Conservation (phyloP, 257 asterid genomes). For the Handroanthus guayacan region DNA sequence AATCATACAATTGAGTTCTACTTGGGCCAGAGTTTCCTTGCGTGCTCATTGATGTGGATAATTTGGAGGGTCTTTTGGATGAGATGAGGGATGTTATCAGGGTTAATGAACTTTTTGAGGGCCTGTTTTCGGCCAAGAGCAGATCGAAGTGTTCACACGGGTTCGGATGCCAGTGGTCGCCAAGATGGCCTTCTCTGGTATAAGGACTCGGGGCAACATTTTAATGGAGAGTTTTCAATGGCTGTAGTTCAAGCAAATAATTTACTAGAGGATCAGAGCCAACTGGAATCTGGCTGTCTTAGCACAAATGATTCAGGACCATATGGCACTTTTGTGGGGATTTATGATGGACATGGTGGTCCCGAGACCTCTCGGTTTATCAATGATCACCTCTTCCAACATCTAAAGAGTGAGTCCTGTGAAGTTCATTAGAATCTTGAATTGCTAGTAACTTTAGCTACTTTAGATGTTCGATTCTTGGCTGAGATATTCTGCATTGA, state of each 20-base stretch:
- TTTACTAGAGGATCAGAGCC: constrained; percentile 89
- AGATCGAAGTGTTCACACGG: constrained; percentile 49
- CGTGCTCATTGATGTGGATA: constrained; percentile 45
- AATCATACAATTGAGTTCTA: constrained; percentile 29
- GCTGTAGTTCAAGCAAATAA: constrained; percentile 91
- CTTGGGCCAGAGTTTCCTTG: constrained; percentile 26
- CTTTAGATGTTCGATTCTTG: constrained; percentile 21
- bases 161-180: constrained; percentile 62
- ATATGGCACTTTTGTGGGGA: constrained; percentile 85
- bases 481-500: constrained; percentile 13
- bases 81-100: constrained; percentile 84
- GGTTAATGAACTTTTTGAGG: constrained; percentile 70
- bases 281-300: constrained; percentile 79
- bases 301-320: constrained; percentile 65
- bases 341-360: constrained; percentile 94
- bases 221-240: constrained; percentile 87
- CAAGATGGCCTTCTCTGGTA: constrained; percentile 85
- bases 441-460: background rate
- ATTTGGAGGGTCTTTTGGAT: constrained; percentile 57
- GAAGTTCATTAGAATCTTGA: constrained; percentile 27
- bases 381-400: constrained; percentile 75
- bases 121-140: constrained; percentile 78
- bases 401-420: constrained; percentile 68
- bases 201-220: constrained; percentile 75
- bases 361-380: constrained; percentile 82